phyloP scores from a whole-genome alignment of 331 rosid genomes.

The Malus hybrid region DNA sequence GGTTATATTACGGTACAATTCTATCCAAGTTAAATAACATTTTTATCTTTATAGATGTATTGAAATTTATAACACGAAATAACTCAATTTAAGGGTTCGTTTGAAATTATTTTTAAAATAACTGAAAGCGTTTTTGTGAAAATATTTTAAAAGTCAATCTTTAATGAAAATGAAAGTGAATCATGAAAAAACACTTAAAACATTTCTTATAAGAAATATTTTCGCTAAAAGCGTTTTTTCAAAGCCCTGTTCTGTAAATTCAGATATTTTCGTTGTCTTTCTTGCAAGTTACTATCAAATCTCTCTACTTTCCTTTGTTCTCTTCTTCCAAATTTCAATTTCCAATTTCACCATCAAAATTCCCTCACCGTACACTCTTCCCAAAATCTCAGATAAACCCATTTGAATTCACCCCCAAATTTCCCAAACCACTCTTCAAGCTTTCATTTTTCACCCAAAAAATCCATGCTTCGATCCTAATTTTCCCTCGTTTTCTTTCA shows the following conservation, averaged over 20 bases:
- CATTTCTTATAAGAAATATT: too few relatives aligned
- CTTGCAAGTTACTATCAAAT: background rate
- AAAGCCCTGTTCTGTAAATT: background rate
- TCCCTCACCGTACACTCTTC: slow-evolving; percentile 13
- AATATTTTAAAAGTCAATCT: too few relatives aligned
- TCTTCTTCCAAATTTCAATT: background rate
- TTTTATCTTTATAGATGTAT: background rate
- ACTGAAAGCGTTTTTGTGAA: too few relatives aligned
- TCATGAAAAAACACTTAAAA: too few relatives aligned
- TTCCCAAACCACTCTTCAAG: background rate
- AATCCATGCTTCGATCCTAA: slow-evolving; percentile 2
- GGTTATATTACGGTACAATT: too few relatives aligned
- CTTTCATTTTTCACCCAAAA: background rate
- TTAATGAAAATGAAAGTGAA: too few relatives aligned
- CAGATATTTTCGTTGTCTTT: background rate
- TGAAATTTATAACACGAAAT: too few relatives aligned
- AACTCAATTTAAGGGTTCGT: too few relatives aligned
- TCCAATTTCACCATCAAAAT: slow-evolving; percentile 6
- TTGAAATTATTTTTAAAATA: too few relatives aligned
- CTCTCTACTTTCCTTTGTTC: background rate
- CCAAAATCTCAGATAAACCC: slow-evolving; percentile 15
- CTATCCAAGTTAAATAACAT: background rate
- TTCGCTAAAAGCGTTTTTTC: too few relatives aligned
- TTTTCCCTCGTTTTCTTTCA: background rate
- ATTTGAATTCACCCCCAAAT: background rate